Evolutionary conservation across 139 green algal species (phyloP).

Genomic region (Dunaliella primolecta): DNA sequence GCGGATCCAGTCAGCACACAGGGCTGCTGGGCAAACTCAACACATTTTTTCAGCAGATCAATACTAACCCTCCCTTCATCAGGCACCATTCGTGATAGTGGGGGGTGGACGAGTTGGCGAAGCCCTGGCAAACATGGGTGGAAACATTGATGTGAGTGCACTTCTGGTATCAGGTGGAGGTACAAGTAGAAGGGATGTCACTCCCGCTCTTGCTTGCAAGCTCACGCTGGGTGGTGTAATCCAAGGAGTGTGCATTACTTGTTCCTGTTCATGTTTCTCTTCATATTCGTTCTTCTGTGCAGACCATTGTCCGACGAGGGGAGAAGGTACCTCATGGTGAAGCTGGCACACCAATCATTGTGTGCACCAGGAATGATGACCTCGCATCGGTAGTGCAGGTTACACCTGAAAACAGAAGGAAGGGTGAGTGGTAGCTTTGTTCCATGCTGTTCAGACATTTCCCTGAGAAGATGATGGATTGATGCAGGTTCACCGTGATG

Average conservation of each 20-base stretch:
- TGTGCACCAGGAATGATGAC: constrained; percentile 88
- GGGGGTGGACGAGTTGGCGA: constrained; percentile 79
- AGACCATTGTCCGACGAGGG: constrained; percentile 63
- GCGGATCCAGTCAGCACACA: background rate
- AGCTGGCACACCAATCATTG: constrained; percentile 74
- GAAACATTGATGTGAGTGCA: constrained; percentile 58
- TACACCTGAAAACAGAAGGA: constrained; percentile 51
- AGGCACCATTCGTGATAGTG: constrained; percentile 64
- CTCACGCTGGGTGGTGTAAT: too few species aligned
- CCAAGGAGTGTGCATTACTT: too few species aligned
- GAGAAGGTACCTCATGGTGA: constrained; percentile 40
- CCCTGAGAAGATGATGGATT: too few species aligned
- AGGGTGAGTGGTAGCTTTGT: constrained; percentile 9
- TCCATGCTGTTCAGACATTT: too few species aligned
- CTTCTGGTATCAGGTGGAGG: background rate
- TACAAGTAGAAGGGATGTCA: too few species aligned
- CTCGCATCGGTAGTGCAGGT: constrained; percentile 70
- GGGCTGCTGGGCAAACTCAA: background rate
- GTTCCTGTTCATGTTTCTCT: too few species aligned
- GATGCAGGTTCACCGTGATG: too few species aligned
- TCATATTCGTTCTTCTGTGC: too few species aligned
- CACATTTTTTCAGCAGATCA: background rate
- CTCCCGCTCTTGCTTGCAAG: too few species aligned
- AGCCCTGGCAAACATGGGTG: constrained; percentile 75
- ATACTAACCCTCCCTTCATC: background rate